Evolutionary conservation across 805 yeast genomes (phyloP).

Genomic region (Yueomyces sinensis): DNA sequence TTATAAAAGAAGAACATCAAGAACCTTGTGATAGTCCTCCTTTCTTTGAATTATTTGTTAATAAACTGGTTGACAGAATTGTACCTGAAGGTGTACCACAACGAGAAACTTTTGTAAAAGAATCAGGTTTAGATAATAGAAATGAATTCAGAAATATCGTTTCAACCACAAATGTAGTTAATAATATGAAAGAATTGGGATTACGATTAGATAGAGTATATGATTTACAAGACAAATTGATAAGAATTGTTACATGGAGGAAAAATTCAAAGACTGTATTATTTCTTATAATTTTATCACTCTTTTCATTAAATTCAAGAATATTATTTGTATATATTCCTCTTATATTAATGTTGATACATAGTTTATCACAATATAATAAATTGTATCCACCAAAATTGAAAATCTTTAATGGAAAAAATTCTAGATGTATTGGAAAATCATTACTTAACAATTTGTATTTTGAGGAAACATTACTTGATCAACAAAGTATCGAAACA

Average conservation of each 20-base stretch:
- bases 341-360: slow-evolving; percentile 48
- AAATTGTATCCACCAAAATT: not conserved
- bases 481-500: not conserved
- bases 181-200: slow-evolving; percentile 46
- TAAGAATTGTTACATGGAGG: slow-evolving; percentile 61
- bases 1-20: not conserved
- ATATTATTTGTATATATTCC: slow-evolving; percentile 59
- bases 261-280: slow-evolving; percentile 58
- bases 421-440: slow-evolving; percentile 11
- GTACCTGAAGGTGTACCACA: slow-evolving; percentile 37
- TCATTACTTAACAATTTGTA: slow-evolving; percentile 2
- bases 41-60: slow-evolving; percentile 46
- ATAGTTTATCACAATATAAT: slow-evolving; percentile 19
- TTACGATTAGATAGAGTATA: slow-evolving; percentile 43
- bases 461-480: slow-evolving; percentile 1
- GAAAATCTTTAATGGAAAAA: slow-evolving; percentile 13
- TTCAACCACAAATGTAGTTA: slow-evolving; percentile 43
- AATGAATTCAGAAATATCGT: not conserved
- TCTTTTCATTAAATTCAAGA: not conserved
- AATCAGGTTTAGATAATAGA: not conserved
- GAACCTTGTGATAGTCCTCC: not conserved
- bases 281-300: slow-evolving; percentile 25
- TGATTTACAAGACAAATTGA: slow-evolving; percentile 44
- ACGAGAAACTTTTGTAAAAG: slow-evolving; percentile 27
- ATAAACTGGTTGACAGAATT: slow-evolving; percentile 36